Percentiles rank a stretch among this genome's conserved stretches.
phyloP scores from a whole-genome alignment of 805 yeast species.

The Jamesozyma rosinii region DNA sequence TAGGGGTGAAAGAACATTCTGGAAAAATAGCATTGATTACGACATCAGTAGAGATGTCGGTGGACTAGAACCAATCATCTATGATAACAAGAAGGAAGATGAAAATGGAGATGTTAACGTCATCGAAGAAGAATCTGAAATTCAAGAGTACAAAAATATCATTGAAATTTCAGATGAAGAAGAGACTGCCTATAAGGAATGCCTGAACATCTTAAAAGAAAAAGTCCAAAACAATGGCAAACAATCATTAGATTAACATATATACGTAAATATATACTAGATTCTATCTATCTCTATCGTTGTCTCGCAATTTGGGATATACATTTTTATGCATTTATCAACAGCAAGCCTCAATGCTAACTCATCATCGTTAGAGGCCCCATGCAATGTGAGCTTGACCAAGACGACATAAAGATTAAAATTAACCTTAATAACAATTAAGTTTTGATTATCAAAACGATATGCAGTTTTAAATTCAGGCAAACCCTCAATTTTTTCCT shows the following conservation, averaged over 20 bases:
- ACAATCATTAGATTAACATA: background rate
- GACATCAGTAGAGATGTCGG: constrained; percentile 45
- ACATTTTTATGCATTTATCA: constrained; percentile 21
- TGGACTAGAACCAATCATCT: constrained; percentile 25
- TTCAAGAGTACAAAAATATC: background rate
- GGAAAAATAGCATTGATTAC: constrained; percentile 43
- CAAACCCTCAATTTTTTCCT: constrained; percentile 38
- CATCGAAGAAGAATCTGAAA: constrained; percentile 8
- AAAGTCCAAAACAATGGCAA: constrained; percentile 26
- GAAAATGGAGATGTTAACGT: constrained; percentile 6
- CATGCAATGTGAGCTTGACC: constrained; percentile 46
- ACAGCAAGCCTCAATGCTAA: constrained; percentile 36
- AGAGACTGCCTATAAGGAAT: constrained; percentile 35
- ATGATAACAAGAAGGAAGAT: constrained; percentile 5
- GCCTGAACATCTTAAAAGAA: constrained; percentile 37
- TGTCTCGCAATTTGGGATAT: constrained; percentile 22
- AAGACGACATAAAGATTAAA: constrained; percentile 52
- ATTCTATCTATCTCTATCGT: constrained; percentile 27
- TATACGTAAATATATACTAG: constrained; percentile 1
- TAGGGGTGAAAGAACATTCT: constrained; percentile 60
- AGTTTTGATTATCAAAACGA: constrained; percentile 32
- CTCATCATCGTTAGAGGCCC: constrained; percentile 69
- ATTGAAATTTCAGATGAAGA: constrained; percentile 24
- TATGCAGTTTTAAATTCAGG: constrained; percentile 46
- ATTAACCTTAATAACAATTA: constrained; percentile 54